These are phyloP conservation scores for Wallacemonas sp. DNA, from an alignment of 208 protist genomes.

Conservation along the genomic window DNA sequence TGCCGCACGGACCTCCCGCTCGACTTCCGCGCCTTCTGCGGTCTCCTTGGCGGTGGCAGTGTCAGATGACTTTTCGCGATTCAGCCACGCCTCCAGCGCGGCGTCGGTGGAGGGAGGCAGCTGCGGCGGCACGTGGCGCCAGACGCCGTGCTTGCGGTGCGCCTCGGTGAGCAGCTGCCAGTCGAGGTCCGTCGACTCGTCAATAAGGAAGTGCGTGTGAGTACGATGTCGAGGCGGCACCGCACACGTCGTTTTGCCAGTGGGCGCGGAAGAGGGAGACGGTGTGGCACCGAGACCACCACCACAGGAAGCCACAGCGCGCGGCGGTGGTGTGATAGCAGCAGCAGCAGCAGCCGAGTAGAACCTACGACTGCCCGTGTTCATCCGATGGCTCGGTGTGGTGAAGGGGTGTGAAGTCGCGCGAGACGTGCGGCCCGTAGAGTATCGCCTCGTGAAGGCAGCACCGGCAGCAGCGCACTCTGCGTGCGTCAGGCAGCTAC, in stretches of 20 bases:
- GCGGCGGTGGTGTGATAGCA: neutral
- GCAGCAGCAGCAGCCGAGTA: no score
- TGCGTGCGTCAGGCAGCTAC: no score
- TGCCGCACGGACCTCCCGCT: no score
- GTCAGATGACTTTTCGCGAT: constrained; percentile 18
- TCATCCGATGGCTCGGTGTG: no score
- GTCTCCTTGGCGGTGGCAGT: constrained; percentile 10
- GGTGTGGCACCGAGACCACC: neutral
- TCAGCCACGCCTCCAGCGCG: neutral
- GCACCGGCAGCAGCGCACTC: no score
- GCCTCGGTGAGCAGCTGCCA: constrained; percentile 59
- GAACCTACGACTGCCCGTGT: no score
- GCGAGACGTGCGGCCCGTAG: no score
- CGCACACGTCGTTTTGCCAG: neutral
- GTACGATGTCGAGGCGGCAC: neutral
- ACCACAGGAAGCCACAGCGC: neutral
- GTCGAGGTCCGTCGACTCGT: constrained; percentile 36
- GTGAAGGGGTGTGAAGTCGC: no score
- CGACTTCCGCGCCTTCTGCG: neutral
- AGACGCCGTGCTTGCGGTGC: constrained; percentile 71
- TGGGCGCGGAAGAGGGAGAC: neutral
- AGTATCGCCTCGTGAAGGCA: no score
- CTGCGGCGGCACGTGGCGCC: constrained; percentile 74
- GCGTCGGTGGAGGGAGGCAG: constrained; percentile 34
- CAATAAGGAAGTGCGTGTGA: constrained; percentile 13